Evolutionary conservation across 73 alveolate species (phyloP).

Genomic region (Paramecium octaurelia): DNA sequence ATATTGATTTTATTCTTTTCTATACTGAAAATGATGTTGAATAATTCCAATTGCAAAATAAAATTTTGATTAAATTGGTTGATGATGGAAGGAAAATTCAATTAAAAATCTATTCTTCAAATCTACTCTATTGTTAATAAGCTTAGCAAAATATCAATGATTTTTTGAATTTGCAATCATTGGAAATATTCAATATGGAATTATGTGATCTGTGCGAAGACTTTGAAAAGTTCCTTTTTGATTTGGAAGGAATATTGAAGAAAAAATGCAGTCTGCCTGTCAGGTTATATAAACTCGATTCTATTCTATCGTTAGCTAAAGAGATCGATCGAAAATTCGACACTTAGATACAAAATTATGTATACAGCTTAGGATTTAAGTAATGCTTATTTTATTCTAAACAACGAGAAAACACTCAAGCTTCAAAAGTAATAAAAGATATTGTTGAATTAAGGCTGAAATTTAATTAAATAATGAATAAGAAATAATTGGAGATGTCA

Average conservation of each 20-base stretch:
- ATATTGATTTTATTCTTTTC: not conserved
- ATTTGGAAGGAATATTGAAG: not conserved
- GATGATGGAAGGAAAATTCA: not conserved
- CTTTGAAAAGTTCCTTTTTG: not conserved
- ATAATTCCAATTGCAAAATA: not conserved
- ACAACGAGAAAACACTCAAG: not conserved
- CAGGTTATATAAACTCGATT: not conserved
- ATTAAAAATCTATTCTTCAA: not conserved
- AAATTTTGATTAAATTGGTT: not conserved
- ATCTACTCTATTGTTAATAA: not conserved
- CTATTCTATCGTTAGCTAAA: not conserved
- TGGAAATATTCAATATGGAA: not conserved
- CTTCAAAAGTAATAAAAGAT: not conserved
- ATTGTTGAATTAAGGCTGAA: not conserved
- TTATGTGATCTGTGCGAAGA: not conserved
- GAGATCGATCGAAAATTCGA: not conserved
- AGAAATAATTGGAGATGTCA: not conserved
- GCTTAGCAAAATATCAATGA: not conserved
- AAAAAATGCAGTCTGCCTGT: not conserved
- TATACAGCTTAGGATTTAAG: not conserved
- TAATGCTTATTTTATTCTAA: not conserved
- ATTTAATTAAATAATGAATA: not conserved
- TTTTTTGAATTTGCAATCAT: not conserved
- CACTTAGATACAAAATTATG: not conserved
- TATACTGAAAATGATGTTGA: not conserved